These are phyloP conservation scores for Trichoderma pleuroti DNA, from an alignment of 2,329 filamentous ascomycete species.

Conservation along the genomic window DNA sequence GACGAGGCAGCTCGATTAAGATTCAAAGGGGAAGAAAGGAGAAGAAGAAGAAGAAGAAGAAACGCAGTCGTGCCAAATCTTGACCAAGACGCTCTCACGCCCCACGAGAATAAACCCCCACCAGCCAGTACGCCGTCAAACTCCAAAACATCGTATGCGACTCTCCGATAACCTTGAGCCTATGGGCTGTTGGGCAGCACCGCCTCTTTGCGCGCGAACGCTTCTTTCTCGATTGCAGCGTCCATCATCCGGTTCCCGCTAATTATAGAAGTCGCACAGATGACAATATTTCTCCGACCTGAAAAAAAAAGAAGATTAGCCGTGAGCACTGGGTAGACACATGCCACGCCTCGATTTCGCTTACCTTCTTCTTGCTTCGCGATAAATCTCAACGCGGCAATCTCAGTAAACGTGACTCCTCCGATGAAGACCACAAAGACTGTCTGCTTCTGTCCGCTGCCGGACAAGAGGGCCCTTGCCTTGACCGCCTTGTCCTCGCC, in stretches of 20 bases:
- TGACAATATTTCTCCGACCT: slow-evolving; percentile 78
- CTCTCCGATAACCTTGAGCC: background rate
- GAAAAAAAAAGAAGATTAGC: slow-evolving; percentile 19
- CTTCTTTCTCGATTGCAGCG: slow-evolving; percentile 70
- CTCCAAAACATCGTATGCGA: slow-evolving; percentile 14
- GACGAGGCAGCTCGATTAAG: slow-evolving; percentile 9
- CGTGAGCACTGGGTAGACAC: background rate
- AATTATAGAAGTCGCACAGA: slow-evolving; percentile 88
- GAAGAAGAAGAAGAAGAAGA: background rate
- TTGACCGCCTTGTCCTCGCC: slow-evolving; percentile 91
- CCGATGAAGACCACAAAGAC: slow-evolving; percentile 96
- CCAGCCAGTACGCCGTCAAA: slow-evolving; percentile 17
- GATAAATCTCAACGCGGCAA: slow-evolving; percentile 88
- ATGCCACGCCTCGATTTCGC: slow-evolving; percentile 20
- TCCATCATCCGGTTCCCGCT: slow-evolving; percentile 89
- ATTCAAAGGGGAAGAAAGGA: background rate
- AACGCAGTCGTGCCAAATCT: background rate
- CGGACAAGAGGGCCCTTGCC: slow-evolving; percentile 77
- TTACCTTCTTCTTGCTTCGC: slow-evolving; percentile 74
- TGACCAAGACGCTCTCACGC: background rate
- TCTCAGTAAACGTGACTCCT: slow-evolving; percentile 95
- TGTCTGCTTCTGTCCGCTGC: slow-evolving; percentile 74
- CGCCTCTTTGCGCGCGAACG: slow-evolving; percentile 49
- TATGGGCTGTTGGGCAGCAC: slow-evolving; percentile 21
- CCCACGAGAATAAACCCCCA: background rate